These are phyloP conservation scores for Crotalaria pallida DNA, from an alignment of 306 rosid species.

Conservation along the genomic window DNA sequence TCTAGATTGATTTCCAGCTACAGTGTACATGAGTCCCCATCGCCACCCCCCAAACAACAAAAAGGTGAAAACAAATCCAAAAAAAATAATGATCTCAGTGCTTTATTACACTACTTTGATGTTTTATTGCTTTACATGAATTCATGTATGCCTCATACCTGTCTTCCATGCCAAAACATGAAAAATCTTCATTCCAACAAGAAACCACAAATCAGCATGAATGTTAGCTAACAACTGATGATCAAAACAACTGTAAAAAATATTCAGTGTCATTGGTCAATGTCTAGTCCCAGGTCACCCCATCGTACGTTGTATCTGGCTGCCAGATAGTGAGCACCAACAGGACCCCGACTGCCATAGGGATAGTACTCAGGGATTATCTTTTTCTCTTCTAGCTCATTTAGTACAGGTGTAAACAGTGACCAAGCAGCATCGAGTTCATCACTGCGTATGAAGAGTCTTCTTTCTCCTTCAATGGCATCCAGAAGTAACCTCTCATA, in stretches of 20 bases:
- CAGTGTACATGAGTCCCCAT: neutral
- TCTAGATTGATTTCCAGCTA: neutral
- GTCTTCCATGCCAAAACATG: constrained; percentile 11
- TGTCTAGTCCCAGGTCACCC: constrained; percentile 66
- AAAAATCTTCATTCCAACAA: neutral
- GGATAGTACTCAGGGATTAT: constrained; percentile 84
- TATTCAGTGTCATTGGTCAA: constrained; percentile 30
- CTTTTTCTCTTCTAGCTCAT: constrained; percentile 71
- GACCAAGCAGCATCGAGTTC: constrained; percentile 89
- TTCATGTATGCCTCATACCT: constrained; percentile 23
- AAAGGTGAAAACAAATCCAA: neutral
- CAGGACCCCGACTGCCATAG: constrained; percentile 86
- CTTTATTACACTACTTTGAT: constrained; percentile 17
- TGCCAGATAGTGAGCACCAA: constrained; percentile 87
- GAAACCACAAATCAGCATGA: constrained; percentile 11
- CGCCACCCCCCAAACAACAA: neutral
- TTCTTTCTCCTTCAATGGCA: constrained; percentile 88
- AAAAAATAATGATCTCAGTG: constrained; percentile 3
- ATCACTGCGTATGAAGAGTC: constrained; percentile 86
- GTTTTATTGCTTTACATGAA: constrained; percentile 24
- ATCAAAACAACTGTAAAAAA: constrained; percentile 5
- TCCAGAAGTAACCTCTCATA: constrained; percentile 88
- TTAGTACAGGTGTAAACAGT: constrained; percentile 71
- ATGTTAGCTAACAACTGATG: constrained; percentile 5
- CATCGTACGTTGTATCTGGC: constrained; percentile 74